Conservation (phyloP, 305 asterid species). For the Solanum hybrid region DNA sequence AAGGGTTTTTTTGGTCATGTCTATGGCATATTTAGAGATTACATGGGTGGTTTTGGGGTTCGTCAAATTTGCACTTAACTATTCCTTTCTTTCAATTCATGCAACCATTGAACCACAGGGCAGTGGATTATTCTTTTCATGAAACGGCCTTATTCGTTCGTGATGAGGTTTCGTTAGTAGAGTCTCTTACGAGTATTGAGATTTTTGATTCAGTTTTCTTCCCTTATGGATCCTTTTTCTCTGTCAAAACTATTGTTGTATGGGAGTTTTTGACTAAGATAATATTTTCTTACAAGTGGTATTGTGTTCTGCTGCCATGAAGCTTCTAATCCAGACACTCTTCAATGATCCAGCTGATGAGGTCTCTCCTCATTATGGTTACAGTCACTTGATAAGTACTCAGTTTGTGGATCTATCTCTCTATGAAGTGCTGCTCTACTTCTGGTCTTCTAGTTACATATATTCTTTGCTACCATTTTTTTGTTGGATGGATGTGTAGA, state of each 20-base stretch:
- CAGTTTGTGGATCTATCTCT: background rate
- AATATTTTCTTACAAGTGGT: background rate
- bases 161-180: background rate
- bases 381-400: background rate
- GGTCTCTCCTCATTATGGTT: background rate
- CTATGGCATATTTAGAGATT: background rate
- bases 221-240: background rate
- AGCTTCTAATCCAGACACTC: background rate
- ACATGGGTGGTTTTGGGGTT: background rate
- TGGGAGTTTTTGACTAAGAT: background rate
- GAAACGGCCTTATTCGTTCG: background rate
- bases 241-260: background rate
- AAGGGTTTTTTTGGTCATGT: background rate
- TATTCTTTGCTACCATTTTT: background rate
- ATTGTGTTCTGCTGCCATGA: background rate
- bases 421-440: background rate
- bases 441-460: background rate
- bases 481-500: background rate
- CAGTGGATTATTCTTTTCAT: background rate
- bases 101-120: background rate
- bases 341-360: background rate
- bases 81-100: background rate
- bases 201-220: background rate
- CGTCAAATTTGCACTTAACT: background rate
- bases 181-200: background rate